Evolutionary conservation across 345 rosid genomes (phyloP).

Genomic region (Eucalyptus pumila): DNA sequence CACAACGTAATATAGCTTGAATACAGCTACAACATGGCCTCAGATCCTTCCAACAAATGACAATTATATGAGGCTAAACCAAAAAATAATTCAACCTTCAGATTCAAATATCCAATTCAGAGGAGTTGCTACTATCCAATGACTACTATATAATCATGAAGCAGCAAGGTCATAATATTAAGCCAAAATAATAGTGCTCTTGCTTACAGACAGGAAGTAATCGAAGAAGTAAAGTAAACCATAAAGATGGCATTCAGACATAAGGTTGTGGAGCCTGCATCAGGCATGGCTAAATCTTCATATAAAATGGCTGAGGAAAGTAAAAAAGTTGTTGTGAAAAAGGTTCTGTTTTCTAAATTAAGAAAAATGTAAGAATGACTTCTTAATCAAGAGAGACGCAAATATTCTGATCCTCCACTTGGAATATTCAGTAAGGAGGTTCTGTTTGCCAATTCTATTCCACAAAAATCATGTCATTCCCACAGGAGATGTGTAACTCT

Average conservation of each 20-base stretch:
- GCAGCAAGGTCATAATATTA: neutral
- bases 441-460: neutral
- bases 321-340: neutral
- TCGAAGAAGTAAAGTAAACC: neutral
- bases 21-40: neutral
- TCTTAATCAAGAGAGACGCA: neutral
- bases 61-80: neutral
- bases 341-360: neutral
- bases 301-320: neutral
- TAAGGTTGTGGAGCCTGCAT: neutral
- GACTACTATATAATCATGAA: neutral
- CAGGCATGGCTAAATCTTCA: neutral
- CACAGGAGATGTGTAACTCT: neutral
- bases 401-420: neutral
- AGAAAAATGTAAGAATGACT: neutral
- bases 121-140: neutral
- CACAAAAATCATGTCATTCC: neutral
- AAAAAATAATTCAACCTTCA: neutral
- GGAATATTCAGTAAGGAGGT: neutral
- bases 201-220: neutral
- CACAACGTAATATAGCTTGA: neutral
- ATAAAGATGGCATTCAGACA: neutral
- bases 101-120: neutral
- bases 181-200: neutral
- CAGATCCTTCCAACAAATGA: neutral